Evolutionary conservation across 2,329 filamentous ascomycete species (phyloP).

Genomic region (Rhinocladiella similis): DNA sequence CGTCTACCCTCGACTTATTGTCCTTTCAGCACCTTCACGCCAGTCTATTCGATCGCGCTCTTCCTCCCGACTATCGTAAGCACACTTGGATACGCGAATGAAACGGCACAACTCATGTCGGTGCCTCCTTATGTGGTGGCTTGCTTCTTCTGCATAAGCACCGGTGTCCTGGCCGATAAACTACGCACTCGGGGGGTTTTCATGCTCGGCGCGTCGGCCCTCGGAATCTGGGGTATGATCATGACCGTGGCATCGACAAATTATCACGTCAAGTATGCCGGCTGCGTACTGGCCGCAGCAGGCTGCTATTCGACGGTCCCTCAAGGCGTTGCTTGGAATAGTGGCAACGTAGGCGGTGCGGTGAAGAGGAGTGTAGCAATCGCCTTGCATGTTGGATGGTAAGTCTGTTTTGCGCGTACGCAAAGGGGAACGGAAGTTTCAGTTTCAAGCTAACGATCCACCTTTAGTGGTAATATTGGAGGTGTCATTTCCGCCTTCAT

Average conservation of each 20-base stretch:
- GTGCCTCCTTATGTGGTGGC: constrained; percentile 66
- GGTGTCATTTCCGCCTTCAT: constrained; percentile 59
- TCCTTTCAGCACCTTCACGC: constrained; percentile 48
- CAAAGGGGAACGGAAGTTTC: constrained; percentile 31
- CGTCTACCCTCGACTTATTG: background rate
- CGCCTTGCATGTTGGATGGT: constrained; percentile 86
- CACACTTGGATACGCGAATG: constrained; percentile 54
- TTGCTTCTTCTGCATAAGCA: constrained; percentile 54
- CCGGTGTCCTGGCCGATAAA: constrained; percentile 63
- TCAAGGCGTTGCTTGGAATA: constrained; percentile 84
- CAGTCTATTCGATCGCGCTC: constrained; percentile 60
- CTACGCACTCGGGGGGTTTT: constrained; percentile 59
- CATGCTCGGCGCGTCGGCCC: constrained; percentile 69
- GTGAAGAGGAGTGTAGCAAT: constrained; percentile 88
- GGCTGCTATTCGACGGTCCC: constrained; percentile 87
- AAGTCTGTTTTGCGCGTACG: constrained; percentile 74
- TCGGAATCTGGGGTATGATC: constrained; percentile 74
- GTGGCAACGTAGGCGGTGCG: constrained; percentile 83
- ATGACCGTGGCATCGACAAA: constrained; percentile 67
- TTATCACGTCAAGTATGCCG: constrained; percentile 74
- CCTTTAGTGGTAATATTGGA: constrained; percentile 22
- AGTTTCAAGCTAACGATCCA: constrained; percentile 39
- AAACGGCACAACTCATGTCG: constrained; percentile 65
- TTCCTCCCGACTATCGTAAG: constrained; percentile 62
- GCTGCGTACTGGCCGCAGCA: constrained; percentile 77